Evolutionary conservation across 805 yeast species (phyloP), one percentile per base, ranked within the genome.

Genomic region (Ogataea ganodermae): DNA sequence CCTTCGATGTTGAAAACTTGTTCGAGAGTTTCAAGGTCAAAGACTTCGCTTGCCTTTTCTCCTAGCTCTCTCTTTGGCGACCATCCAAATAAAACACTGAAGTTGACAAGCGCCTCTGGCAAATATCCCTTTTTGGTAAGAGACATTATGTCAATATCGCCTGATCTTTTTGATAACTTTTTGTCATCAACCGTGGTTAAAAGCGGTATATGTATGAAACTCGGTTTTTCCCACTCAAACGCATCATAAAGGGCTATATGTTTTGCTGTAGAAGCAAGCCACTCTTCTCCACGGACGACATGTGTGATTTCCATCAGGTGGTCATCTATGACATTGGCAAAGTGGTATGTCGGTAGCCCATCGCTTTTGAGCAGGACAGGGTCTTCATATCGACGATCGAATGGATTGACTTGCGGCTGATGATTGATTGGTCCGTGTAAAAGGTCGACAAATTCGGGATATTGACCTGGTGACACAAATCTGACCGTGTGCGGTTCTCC

Each of bases 251-350:
- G 65, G 0, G 96, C 92, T 38, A 90, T 75, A 60, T 94, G 99
- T 58, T 91, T 92, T 2, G 97, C 96, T 0, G 99, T 94, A 0
- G 98, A 89, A 1, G 96, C 86, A 9, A 94, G 70, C 99, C 99
- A 94, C 65, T 94, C 99, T 61, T 94, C 99, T 27, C 99, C 99
- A 56, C 99, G 75, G 4, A 94, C 82, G 7, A 94, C 99, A 66
- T 94, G 97, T 0, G 97, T 87, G 36, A 94, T 86, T 38, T 81
- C 66, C 99, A 94, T 94, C 39, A 87, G 69, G 63, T 91, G 95
- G 63, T 94, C 99, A 62, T 94, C 99, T 3, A 94, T 80, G 6
- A 94, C 96, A 60, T 89, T 92, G 13, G 99, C 99, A 60, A 94
- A 84, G 67, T 94, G 99, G 59, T 94, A 94, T 0, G 99, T 94